Evolutionary conservation across 441 rosid species (phyloP).

Genomic region (Gossypium schwendimanii): DNA sequence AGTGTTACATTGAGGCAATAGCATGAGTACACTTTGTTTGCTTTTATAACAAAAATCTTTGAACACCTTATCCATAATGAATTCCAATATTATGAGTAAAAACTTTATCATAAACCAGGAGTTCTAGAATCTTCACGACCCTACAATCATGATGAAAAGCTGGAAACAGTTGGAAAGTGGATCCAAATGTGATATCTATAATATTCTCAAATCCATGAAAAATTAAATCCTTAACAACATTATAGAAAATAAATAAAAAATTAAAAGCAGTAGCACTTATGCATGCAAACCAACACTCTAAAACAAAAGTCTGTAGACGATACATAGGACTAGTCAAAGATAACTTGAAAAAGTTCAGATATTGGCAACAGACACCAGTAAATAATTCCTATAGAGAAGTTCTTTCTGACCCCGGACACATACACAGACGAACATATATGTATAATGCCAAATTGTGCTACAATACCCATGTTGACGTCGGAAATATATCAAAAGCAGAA

Average conservation of each 20-base stretch:
- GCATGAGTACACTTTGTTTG: background rate
- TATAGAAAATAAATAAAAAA: background rate
- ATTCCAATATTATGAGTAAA: background rate
- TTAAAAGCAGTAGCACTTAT: background rate
- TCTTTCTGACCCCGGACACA: background rate
- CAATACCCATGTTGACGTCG: background rate
- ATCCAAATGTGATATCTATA: background rate
- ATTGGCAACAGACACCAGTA: background rate
- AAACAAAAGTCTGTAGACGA: background rate
- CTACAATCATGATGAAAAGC: background rate
- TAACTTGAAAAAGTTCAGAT: background rate
- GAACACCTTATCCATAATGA: slow-evolving; percentile 1
- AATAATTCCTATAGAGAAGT: background rate
- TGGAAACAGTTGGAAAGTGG: background rate
- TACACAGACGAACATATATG: background rate
- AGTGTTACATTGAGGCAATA: background rate
- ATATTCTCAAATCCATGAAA: background rate
- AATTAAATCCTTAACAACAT: background rate
- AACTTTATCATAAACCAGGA: background rate
- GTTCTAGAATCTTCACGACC: background rate
- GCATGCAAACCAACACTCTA: background rate
- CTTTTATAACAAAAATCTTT: background rate
- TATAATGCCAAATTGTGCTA: background rate
- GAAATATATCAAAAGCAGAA: slow-evolving; percentile 12
- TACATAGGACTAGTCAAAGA: background rate